Evolutionary conservation across 2,329 filamentous ascomycete species (phyloP).

Genomic region (Didymella keratinophila): DNA sequence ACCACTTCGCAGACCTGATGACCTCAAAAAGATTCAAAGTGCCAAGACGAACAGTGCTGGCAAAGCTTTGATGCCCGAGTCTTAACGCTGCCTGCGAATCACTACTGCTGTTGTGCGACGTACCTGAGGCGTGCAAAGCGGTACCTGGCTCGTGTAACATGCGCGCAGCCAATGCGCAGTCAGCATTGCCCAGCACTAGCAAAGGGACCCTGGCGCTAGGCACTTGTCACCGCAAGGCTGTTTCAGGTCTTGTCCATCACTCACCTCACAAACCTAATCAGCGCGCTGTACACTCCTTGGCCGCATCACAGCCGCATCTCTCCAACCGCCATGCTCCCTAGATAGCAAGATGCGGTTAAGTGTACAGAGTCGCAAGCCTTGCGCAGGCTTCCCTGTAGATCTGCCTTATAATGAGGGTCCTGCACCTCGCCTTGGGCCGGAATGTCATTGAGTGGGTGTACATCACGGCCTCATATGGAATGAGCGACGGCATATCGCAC

Average conservation of each 20-base stretch:
- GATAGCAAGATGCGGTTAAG: constrained; percentile 5
- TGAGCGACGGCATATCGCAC: constrained; percentile 14
- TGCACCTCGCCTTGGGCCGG: constrained; percentile 8
- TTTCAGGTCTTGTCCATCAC: constrained; percentile 30
- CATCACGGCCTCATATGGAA: constrained; percentile 17
- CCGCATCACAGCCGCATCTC: constrained; percentile 9
- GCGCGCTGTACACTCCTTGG: constrained; percentile 23
- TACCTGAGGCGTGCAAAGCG: constrained; percentile 27
- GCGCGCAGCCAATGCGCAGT: constrained; percentile 24
- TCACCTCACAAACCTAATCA: constrained; percentile 22
- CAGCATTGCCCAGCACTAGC: constrained; percentile 9
- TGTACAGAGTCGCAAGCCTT: constrained; percentile 8
- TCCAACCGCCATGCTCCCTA: constrained; percentile 21
- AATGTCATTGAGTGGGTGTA: neutral
- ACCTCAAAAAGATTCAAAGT: neutral
- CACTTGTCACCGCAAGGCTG: constrained; percentile 20
- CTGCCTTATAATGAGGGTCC: constrained; percentile 32
- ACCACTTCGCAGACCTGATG: too few relatives aligned
- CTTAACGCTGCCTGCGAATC: constrained; percentile 21
- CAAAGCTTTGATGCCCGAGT: constrained; percentile 11
- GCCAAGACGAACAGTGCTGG: constrained; percentile 4
- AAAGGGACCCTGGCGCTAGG: neutral
- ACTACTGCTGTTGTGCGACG: constrained; percentile 22
- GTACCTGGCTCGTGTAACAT: constrained; percentile 23
- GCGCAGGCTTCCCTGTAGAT: constrained; percentile 31